These are phyloP conservation scores for Chaetomium globosum DNA, from an alignment of 2,329 filamentous ascomycete species.

Conservation along the genomic window DNA sequence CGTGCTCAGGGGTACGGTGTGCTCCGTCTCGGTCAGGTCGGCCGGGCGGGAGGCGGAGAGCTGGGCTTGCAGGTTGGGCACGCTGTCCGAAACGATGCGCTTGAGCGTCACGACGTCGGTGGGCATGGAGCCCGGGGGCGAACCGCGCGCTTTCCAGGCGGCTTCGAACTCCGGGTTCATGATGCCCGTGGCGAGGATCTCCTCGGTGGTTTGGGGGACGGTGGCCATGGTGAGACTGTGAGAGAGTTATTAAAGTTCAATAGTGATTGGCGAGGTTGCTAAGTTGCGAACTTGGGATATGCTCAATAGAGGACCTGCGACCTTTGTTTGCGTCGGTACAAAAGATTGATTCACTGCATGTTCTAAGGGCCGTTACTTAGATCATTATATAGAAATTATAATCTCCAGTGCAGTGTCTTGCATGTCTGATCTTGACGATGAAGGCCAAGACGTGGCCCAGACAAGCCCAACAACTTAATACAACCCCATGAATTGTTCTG, in stretches of 20 bases:
- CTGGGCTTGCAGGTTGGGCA: constrained; percentile 9
- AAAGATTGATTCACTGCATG: too few relatives aligned
- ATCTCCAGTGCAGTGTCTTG: too few relatives aligned
- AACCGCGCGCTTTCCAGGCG: constrained; percentile 23
- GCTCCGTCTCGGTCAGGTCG: constrained; percentile 25
- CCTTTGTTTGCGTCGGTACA: too few relatives aligned
- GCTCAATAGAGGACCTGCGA: too few relatives aligned
- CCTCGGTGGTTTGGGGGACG: constrained; percentile 12
- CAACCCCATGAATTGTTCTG: background rate
- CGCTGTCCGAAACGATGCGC: constrained; percentile 15
- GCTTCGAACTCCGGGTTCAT: constrained; percentile 28
- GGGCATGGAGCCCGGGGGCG: constrained; percentile 17
- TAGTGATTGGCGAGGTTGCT: too few relatives aligned
- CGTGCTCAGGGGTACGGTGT: constrained; percentile 17
- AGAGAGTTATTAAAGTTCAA: background rate
- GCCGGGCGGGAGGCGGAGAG: constrained; percentile 15
- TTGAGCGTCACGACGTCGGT: constrained; percentile 20
- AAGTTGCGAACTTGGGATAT: too few relatives aligned
- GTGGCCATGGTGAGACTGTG: background rate
- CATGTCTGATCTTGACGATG: too few relatives aligned
- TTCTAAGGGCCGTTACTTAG: too few relatives aligned
- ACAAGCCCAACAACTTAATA: too few relatives aligned
- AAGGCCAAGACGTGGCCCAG: too few relatives aligned
- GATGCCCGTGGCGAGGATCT: constrained; percentile 25
- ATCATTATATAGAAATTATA: too few relatives aligned